Percentiles rank a stretch among this genome's conserved stretches.
Conservation (phyloP, 1,284 basidiomycete genomes). For the Uromyces viciae-fabae region DNA sequence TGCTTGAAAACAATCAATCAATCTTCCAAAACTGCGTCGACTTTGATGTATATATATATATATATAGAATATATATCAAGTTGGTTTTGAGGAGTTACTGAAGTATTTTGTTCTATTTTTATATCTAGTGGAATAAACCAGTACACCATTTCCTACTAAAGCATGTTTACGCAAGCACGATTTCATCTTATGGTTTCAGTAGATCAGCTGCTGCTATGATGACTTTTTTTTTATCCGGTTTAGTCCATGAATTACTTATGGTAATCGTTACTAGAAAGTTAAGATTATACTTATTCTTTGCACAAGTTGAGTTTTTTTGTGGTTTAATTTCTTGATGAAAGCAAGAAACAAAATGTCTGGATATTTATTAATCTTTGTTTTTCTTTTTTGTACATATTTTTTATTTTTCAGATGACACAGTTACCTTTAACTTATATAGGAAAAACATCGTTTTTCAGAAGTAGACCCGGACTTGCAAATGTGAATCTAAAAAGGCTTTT, state of each 20-base stretch:
- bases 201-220: slow-evolving; percentile 76
- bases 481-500: not conserved
- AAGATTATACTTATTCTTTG: slow-evolving; percentile 49
- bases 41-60: too few species aligned
- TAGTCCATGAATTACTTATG: slow-evolving; percentile 94
- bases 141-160: slow-evolving; percentile 79
- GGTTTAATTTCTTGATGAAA: not conserved
- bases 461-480: slow-evolving; percentile 68
- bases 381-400: slow-evolving; percentile 21
- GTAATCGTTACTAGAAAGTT: slow-evolving; percentile 59
- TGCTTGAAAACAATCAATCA: not conserved
- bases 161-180: slow-evolving; percentile 87
- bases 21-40: too few species aligned
- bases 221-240: slow-evolving; percentile 84
- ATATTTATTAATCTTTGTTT: too few species aligned
- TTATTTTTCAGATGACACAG: slow-evolving; percentile 69
- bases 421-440: slow-evolving; percentile 83
- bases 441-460: slow-evolving; percentile 69
- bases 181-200: slow-evolving; percentile 71
- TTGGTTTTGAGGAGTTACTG: not conserved
- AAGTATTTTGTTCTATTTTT: not conserved
- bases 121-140: slow-evolving; percentile 75
- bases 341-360: too few species aligned
- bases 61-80: too few species aligned
- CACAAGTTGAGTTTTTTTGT: slow-evolving; percentile 12